Percentiles rank a stretch among this genome's conserved stretches.
These are phyloP conservation scores for Pseudozyma pruni DNA, from an alignment of 1,284 basidiomycete species.

Conservation along the genomic window DNA sequence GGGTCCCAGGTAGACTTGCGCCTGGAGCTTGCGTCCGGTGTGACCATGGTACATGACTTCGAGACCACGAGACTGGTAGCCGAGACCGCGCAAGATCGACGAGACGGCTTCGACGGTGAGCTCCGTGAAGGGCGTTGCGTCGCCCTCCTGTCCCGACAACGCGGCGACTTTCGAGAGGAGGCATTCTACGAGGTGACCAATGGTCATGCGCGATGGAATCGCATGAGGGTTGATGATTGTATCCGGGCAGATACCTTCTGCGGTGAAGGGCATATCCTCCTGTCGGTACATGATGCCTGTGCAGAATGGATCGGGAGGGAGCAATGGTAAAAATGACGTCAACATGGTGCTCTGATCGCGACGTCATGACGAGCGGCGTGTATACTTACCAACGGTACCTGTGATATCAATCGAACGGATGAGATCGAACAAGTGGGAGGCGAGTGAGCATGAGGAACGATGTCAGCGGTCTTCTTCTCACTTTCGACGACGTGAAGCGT, in stretches of 20 bases:
- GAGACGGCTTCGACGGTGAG: constrained; percentile 86
- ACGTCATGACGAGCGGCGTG: too few species aligned
- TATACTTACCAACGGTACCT: too few species aligned
- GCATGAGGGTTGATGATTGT: constrained; percentile 99
- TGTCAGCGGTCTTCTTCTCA: too few species aligned
- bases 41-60: constrained; percentile 99
- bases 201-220: constrained; percentile 99
- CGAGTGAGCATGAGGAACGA: too few species aligned
- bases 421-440: too few species aligned
- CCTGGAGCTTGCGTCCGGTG: constrained; percentile 94
- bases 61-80: constrained; percentile 83
- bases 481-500: too few species aligned
- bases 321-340: too few species aligned
- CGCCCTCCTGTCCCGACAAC: constrained; percentile 93
- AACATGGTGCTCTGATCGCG: too few species aligned
- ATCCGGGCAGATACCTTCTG: constrained; percentile 94
- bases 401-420: too few species aligned
- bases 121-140: constrained; percentile 98
- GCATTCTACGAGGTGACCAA: constrained; percentile 99
- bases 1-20: constrained; percentile 96
- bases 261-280: constrained; percentile 99
- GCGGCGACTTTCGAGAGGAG: constrained; percentile 95
- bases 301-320: too few species aligned
- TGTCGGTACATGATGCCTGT: constrained; percentile 99
- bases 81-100: constrained; percentile 57